Conservation (phyloP, 2,329 filamentous ascomycete species). For the Trichoderma oligosporum region DNA sequence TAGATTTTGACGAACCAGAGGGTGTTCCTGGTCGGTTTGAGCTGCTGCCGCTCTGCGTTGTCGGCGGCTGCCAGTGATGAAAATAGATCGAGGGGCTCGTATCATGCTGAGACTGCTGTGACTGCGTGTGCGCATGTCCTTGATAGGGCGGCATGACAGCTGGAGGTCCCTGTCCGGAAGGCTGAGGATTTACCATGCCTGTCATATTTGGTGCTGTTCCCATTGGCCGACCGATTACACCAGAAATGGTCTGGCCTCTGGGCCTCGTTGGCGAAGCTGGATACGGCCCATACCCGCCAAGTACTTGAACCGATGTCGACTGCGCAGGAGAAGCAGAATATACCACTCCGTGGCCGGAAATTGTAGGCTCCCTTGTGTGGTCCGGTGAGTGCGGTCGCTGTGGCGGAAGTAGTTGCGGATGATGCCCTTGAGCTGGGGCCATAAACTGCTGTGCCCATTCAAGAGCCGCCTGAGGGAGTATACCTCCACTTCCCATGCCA, state of each 20-base stretch:
- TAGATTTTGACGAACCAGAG: constrained; percentile 64
- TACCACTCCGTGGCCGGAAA: constrained; percentile 38
- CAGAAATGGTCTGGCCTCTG: constrained; percentile 48
- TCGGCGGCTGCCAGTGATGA: constrained; percentile 87
- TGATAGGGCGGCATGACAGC: constrained; percentile 40
- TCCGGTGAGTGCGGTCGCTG: constrained; percentile 52
- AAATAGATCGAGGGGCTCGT: constrained; percentile 79
- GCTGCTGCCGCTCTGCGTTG: constrained; percentile 55
- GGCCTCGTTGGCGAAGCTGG: constrained; percentile 49
- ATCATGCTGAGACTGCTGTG: constrained; percentile 56
- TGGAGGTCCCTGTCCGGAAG: constrained; percentile 24
- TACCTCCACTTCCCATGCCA: constrained; percentile 60
- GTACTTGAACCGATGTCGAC: constrained; percentile 33
- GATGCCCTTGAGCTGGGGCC: constrained; percentile 46
- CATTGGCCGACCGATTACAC: constrained; percentile 37
- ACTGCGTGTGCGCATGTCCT: constrained; percentile 48
- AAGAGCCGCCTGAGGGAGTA: constrained; percentile 56
- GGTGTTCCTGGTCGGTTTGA: constrained; percentile 68
- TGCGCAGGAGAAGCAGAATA: constrained; percentile 38
- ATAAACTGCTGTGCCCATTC: constrained; percentile 68
- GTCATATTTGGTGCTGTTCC: constrained; percentile 39
- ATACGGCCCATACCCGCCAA: constrained; percentile 42
- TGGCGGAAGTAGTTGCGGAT: constrained; percentile 49
- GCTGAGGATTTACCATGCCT: constrained; percentile 44
- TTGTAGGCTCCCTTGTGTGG: constrained; percentile 50